phyloP scores from a whole-genome alignment of 2,329 filamentous ascomycete species.

The Dothiorella sarmentorum region DNA sequence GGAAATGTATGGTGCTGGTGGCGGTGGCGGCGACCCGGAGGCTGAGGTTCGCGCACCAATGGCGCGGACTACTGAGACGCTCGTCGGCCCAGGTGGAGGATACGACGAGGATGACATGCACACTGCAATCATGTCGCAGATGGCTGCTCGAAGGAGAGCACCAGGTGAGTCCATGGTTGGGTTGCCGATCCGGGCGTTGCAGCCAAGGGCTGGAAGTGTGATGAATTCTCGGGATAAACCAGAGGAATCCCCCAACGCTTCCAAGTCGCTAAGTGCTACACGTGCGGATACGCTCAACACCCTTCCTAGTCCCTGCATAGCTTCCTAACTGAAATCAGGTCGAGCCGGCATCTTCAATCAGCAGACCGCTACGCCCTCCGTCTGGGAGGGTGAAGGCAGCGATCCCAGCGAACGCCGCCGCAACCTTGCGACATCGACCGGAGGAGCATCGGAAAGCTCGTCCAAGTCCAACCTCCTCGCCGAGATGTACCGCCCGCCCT shows the following conservation, averaged over 20 bases:
- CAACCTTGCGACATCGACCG: conserved; percentile 58
- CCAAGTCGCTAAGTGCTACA: not conserved
- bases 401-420: conserved; percentile 48
- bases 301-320: not conserved
- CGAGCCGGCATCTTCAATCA: conserved; percentile 69
- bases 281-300: not conserved
- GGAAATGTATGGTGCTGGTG: conserved; percentile 68
- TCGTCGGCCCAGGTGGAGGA: conserved; percentile 69
- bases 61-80: conserved; percentile 82
- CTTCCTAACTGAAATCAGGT: conserved; percentile 15
- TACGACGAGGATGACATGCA: conserved; percentile 54
- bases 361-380: conserved; percentile 48
- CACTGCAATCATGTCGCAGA: conserved; percentile 62
- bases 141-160: conserved; percentile 43
- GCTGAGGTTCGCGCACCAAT: conserved; percentile 84
- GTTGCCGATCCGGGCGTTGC: not conserved
- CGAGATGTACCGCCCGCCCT: conserved; percentile 88
- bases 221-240: not conserved
- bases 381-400: conserved; percentile 55
- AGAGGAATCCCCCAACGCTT: not conserved
- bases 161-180: not conserved
- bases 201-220: not conserved
- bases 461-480: conserved; percentile 75
- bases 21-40: conserved; percentile 31
- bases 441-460: conserved; percentile 62